These are phyloP conservation scores for Ensete ventricosum DNA, from an alignment of 176 grass and related monocot genomes.

Conservation along the genomic window DNA sequence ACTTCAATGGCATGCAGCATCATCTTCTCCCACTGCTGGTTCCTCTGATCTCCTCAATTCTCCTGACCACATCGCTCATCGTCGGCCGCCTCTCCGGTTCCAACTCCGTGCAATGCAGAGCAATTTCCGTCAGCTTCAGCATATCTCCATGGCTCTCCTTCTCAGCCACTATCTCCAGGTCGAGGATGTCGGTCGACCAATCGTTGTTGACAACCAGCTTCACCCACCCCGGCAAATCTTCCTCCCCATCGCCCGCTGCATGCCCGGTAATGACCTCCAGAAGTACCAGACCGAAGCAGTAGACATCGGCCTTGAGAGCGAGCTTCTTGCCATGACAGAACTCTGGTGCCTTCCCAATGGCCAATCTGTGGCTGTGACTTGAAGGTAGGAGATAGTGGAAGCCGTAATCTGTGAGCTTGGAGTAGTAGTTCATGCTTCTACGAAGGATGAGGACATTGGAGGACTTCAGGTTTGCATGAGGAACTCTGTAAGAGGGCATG, in stretches of 20 bases:
- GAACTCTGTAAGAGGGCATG: constrained; percentile 48
- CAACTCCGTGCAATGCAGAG: constrained; percentile 51
- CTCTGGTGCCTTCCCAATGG: constrained; percentile 58
- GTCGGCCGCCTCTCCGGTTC: constrained; percentile 59
- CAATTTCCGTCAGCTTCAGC: constrained; percentile 71
- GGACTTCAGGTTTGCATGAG: constrained; percentile 87
- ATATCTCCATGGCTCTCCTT: constrained; percentile 55
- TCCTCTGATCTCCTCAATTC: constrained; percentile 53
- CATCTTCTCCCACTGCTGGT: constrained; percentile 15
- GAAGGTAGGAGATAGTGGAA: constrained; percentile 46
- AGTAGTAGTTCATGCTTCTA: neutral
- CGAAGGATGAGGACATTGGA: constrained; percentile 59
- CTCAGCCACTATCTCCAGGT: constrained; percentile 67
- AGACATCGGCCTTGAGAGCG: constrained; percentile 62
- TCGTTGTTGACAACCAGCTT: constrained; percentile 65
- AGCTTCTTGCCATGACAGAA: constrained; percentile 32
- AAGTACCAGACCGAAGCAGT: constrained; percentile 73
- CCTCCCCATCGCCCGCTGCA: constrained; percentile 54
- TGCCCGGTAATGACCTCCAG: constrained; percentile 84
- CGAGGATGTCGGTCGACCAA: constrained; percentile 86
- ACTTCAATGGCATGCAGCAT: neutral
- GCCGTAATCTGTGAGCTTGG: constrained; percentile 77
- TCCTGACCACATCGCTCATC: constrained; percentile 48
- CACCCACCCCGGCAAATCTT: constrained; percentile 68
- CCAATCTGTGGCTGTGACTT: constrained; percentile 33